Percentiles rank a stretch among this genome's conserved stretches.
These are phyloP conservation scores for Colletotrichum sublineola DNA, from an alignment of 2,329 filamentous ascomycete species.

Conservation along the genomic window DNA sequence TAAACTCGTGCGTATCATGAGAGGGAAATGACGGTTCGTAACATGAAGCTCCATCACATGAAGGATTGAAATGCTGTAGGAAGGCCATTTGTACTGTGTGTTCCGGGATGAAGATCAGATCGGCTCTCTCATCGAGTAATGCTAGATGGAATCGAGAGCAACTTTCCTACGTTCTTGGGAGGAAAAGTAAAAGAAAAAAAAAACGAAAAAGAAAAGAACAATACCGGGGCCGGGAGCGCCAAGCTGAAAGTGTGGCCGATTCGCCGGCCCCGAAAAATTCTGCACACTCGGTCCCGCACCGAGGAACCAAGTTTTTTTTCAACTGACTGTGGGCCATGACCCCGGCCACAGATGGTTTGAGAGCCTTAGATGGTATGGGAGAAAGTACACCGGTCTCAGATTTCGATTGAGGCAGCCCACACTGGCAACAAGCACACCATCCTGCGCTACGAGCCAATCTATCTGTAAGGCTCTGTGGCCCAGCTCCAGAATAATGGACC, in stretches of 20 bases:
- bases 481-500: constrained; percentile 13
- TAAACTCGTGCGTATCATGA: not conserved
- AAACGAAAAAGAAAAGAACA: no score
- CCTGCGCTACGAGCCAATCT: constrained; percentile 1
- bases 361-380: not conserved
- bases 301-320: constrained; percentile 32
- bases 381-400: not conserved
- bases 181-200: no score
- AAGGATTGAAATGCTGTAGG: not conserved
- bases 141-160: not conserved
- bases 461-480: constrained; percentile 7
- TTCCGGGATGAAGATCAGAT: not conserved
- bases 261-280: constrained; percentile 36
- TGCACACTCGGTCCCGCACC: constrained; percentile 36
- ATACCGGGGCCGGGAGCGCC: constrained; percentile 12
- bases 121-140: not conserved
- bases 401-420: constrained; percentile 29
- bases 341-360: constrained; percentile 2
- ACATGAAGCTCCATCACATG: not conserved
- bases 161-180: not conserved
- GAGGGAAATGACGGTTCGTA: not conserved
- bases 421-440: not conserved
- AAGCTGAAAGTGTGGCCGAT: constrained; percentile 27
- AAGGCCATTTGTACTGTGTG: not conserved
- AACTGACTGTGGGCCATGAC: constrained; percentile 19